Evolutionary conservation across 257 asterid species (phyloP).

Genomic region (Orobanche coerulescens): DNA sequence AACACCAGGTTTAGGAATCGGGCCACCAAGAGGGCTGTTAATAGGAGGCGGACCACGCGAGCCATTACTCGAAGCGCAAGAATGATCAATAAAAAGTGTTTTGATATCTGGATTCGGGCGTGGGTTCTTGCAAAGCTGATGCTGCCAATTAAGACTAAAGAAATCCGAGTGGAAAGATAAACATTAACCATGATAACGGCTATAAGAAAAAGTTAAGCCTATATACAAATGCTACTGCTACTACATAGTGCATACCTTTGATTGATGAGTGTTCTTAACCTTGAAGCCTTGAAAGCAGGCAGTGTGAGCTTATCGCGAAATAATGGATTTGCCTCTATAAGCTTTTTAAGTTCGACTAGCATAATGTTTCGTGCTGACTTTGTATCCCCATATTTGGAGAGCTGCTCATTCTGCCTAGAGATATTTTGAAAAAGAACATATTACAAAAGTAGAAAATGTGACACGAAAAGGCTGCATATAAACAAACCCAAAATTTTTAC

Average conservation of each 20-base stretch:
- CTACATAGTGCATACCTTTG: constrained; percentile 50
- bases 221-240: constrained; percentile 14
- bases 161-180: constrained; percentile 22
- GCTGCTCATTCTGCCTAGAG: constrained; percentile 92
- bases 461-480: constrained; percentile 7
- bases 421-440: constrained; percentile 18
- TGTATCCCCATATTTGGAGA: constrained; percentile 90
- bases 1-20: constrained; percentile 48
- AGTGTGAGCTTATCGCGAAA: constrained; percentile 79
- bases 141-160: constrained; percentile 95
- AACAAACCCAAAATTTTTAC: constrained; percentile 31
- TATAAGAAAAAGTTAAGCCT: no score
- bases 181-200: neutral
- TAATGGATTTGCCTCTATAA: constrained; percentile 86
- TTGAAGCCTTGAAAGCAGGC: constrained; percentile 79
- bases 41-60: constrained; percentile 62
- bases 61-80: constrained; percentile 75
- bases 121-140: constrained; percentile 96
- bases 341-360: constrained; percentile 85
- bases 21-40: constrained; percentile 56
- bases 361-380: constrained; percentile 84
- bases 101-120: constrained; percentile 92
- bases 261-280: constrained; percentile 84
- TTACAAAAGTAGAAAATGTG: neutral
- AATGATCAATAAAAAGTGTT: constrained; percentile 82